These are phyloP conservation scores for Pilasporangium apinafurcum DNA, from an alignment of 352 stramenopile species.

Conservation along the genomic window DNA sequence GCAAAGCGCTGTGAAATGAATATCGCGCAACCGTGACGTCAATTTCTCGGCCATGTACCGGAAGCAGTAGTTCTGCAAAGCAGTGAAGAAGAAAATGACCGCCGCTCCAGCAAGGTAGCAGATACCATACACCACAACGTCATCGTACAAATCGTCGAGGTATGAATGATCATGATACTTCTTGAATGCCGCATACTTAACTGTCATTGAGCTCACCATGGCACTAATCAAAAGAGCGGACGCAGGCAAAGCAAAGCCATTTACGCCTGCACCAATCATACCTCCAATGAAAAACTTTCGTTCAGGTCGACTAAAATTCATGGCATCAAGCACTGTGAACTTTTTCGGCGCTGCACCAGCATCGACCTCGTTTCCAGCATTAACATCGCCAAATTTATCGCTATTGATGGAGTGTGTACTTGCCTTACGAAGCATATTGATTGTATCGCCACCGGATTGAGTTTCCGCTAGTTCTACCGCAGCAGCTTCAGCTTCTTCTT, in stretches of 20 bases:
- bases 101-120: conserved; percentile 22
- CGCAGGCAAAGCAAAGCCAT: conserved; percentile 23
- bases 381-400: too few species aligned
- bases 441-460: conserved; percentile 77
- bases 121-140: conserved; percentile 18
- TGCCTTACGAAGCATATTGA: too few species aligned
- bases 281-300: conserved; percentile 25
- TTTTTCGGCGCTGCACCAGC: conserved; percentile 17
- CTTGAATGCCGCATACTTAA: conserved; percentile 20
- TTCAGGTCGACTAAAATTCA: conserved; percentile 24
- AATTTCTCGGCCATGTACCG: conserved; percentile 48
- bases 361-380: too few species aligned
- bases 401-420: too few species aligned
- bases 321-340: conserved; percentile 10
- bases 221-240: conserved; percentile 22
- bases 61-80: conserved; percentile 32
- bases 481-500: neutral
- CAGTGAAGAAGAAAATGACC: conserved; percentile 18
- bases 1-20: conserved; percentile 42
- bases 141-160: conserved; percentile 15
- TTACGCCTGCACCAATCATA: conserved; percentile 17
- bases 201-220: conserved; percentile 23
- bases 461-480: conserved; percentile 8
- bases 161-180: conserved; percentile 9
- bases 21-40: conserved; percentile 28